These are phyloP conservation scores for Sicyos edulis DNA, from an alignment of 306 rosid species.

Conservation along the genomic window DNA sequence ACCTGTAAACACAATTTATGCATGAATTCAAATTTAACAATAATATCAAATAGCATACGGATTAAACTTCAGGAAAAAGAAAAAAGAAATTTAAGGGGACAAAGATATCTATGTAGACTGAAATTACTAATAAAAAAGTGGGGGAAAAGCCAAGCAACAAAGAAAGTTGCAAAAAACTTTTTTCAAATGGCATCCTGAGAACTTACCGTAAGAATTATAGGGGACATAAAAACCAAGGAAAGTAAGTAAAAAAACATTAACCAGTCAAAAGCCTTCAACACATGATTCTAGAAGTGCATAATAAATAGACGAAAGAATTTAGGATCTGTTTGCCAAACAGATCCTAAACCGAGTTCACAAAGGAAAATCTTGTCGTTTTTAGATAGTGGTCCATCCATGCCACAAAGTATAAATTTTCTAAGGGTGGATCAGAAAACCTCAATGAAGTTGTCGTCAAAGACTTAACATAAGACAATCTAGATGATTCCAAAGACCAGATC, in stretches of 20 bases:
- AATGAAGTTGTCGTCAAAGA: too few species aligned
- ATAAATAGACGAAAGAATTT: too few species aligned
- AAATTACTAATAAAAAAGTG: not conserved
- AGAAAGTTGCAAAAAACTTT: not conserved
- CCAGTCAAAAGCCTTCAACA: too few species aligned
- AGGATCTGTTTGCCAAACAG: too few species aligned
- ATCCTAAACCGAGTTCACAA: not conserved
- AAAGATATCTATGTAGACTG: not conserved
- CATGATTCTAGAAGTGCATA: not conserved
- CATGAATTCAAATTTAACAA: too few species aligned
- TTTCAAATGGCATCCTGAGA: not conserved
- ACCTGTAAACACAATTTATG: slow-evolving; percentile 49
- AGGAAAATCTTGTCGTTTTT: not conserved
- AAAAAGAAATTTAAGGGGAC: not conserved
- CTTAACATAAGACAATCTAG: too few species aligned
- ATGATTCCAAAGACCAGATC: too few species aligned
- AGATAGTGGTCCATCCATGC: too few species aligned
- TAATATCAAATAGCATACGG: not conserved
- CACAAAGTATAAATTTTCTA: too few species aligned
- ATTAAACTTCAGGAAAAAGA: not conserved
- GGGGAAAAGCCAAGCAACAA: not conserved
- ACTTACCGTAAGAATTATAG: not conserved
- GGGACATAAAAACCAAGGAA: not conserved
- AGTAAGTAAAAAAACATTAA: too few species aligned
- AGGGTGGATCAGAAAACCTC: too few species aligned